phyloP scores from a whole-genome alignment of 2,329 filamentous ascomycete genomes.

The Zasmidium angulare region DNA sequence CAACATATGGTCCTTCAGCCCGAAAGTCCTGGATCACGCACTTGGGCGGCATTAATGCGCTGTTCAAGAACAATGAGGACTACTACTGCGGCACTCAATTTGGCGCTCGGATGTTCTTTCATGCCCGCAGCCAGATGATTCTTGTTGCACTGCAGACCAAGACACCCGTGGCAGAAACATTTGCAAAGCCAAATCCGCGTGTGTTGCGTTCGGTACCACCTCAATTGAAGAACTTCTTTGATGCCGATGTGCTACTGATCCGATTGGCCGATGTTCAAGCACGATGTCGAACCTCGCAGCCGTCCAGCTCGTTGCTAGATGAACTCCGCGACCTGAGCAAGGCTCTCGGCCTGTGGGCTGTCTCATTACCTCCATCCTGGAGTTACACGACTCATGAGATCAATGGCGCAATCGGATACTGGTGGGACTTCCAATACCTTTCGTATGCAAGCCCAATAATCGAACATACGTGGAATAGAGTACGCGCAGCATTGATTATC shows the following conservation, averaged over 20 bases:
- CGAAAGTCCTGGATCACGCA: conserved; percentile 1
- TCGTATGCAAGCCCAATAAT: neutral
- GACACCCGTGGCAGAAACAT: neutral
- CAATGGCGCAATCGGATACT: neutral
- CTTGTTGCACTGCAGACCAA: neutral
- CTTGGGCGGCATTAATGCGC: neutral
- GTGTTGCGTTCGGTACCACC: neutral
- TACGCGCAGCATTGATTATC: neutral
- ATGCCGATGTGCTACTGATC: neutral
- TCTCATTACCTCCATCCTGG: neutral
- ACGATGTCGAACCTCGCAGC: neutral
- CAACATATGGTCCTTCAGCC: neutral
- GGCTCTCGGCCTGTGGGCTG: neutral
- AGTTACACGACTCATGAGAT: neutral
- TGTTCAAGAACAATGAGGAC: neutral
- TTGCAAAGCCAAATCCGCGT: neutral
- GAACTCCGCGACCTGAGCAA: neutral
- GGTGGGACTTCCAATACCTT: neutral
- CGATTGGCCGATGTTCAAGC: neutral
- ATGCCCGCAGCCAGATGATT: neutral
- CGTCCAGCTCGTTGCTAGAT: neutral
- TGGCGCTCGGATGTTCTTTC: neutral
- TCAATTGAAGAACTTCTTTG: neutral
- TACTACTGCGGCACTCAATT: neutral
- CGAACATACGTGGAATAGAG: neutral